Percentiles rank a stretch among this genome's conserved stretches.
Evolutionary conservation across 75 land plant species (phyloP).

Genomic region (Sequoiadendron giganteum): DNA sequence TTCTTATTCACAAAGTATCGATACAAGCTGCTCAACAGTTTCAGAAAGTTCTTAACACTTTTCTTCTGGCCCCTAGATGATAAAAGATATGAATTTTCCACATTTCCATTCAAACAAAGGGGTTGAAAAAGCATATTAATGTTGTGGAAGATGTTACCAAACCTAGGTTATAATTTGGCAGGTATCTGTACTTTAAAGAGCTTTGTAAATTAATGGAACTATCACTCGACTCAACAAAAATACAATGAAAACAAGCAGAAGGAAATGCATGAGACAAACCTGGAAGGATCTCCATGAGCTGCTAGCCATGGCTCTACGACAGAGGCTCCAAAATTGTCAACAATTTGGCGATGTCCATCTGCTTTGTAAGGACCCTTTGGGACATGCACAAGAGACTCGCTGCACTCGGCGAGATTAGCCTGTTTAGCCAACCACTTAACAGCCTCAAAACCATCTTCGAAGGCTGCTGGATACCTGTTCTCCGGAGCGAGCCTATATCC

Average conservation of each 20-base stretch:
- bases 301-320: conserved; percentile 94
- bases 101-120: not conserved
- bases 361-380: conserved; percentile 25
- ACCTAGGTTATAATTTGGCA: not conserved
- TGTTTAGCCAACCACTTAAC: conserved; percentile 90
- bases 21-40: not conserved
- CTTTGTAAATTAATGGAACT: not conserved
- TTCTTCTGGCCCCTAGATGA: not conserved
- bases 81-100: not conserved
- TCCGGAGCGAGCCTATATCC: conserved; percentile 91
- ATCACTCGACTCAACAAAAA: not conserved
- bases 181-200: not conserved
- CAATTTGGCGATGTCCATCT: conserved; percentile 43
- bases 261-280: conserved; percentile 36
- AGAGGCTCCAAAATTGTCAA: conserved; percentile 73
- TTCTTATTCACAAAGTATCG: not conserved
- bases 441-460: conserved; percentile 85
- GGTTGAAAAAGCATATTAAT: not conserved
- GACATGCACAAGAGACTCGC: conserved; percentile 49
- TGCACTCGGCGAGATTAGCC: conserved; percentile 86
- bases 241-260: conserved; percentile 5
- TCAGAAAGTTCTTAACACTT: not conserved
- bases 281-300: conserved; percentile 90
- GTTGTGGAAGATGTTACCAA: not conserved
- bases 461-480: conserved; percentile 83